A percentile compares a stretch with the other conserved stretches of the same genome.
These are phyloP conservation scores for Kregervanrija pseudodelftensis DNA, from an alignment of 805 yeast genomes.

Conservation along the genomic window DNA sequence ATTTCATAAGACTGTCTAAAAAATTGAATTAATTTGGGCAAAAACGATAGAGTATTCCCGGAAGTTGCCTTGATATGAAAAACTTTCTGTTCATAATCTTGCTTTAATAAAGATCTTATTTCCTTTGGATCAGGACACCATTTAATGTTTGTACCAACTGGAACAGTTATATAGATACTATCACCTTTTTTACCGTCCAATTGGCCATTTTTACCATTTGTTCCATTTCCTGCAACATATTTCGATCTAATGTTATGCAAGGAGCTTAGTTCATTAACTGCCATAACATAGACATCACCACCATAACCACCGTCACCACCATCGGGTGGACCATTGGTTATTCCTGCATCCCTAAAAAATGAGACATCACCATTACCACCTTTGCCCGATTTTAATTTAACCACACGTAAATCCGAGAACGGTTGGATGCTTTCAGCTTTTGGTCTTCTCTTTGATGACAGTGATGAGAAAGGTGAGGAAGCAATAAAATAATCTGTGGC, in stretches of 20 bases:
- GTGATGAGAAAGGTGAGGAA: conserved; percentile 33
- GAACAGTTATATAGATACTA: conserved; percentile 76
- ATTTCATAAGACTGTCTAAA: conserved; percentile 52
- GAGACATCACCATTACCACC: conserved; percentile 91
- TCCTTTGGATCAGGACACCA: conserved; percentile 75
- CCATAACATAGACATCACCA: conserved; percentile 79
- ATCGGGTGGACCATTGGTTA: conserved; percentile 88
- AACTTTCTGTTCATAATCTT: conserved; percentile 10
- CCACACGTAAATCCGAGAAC: conserved; percentile 60
- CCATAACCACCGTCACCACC: conserved; percentile 99
- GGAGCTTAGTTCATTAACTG: conserved; percentile 63
- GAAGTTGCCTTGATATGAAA: conserved; percentile 25
- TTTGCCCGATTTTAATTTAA: conserved; percentile 63
- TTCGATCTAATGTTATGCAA: conserved; percentile 60
- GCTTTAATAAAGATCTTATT: conserved; percentile 22
- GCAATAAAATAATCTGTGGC: conserved; percentile 26
- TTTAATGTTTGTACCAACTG: conserved; percentile 80
- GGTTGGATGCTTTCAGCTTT: conserved; percentile 34
- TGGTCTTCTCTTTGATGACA: conserved; percentile 33
- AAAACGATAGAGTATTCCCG: conserved; percentile 8
- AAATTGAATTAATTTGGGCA: conserved; percentile 48
- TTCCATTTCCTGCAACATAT: conserved; percentile 70
- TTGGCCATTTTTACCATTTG: conserved; percentile 65
- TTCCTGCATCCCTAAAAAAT: conserved; percentile 78
- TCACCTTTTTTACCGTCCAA: conserved; percentile 82